Conservation (phyloP, 2,329 filamentous ascomycete species). For the Rutstroemia sp. region DNA sequence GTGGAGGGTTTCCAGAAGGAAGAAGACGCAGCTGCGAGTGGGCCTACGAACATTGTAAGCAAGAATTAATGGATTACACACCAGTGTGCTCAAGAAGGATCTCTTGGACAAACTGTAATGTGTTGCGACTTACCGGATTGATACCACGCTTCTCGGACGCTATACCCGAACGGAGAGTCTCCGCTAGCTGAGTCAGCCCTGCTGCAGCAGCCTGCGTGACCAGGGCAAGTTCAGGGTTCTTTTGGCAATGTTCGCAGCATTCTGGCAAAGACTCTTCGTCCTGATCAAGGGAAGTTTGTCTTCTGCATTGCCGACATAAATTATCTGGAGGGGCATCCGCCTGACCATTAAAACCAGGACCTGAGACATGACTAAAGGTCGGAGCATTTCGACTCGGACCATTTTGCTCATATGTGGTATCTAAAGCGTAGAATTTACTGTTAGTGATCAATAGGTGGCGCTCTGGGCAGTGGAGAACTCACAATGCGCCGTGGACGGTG, state of each 20-base stretch:
- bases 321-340: constrained; percentile 11
- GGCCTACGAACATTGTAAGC: constrained; percentile 6
- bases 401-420: constrained; percentile 13
- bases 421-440: constrained; percentile 9
- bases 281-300: constrained; percentile 14
- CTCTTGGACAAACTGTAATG: background rate
- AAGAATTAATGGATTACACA: background rate
- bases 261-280: constrained; percentile 11
- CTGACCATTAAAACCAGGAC: background rate
- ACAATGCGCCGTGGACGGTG: constrained; percentile 14
- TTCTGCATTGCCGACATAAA: constrained; percentile 22
- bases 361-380: constrained; percentile 3
- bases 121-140: constrained; percentile 21
- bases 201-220: constrained; percentile 21
- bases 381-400: constrained; percentile 10
- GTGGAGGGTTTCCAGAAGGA: constrained; percentile 18
- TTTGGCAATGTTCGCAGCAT: constrained; percentile 21
- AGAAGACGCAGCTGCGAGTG: constrained; percentile 10
- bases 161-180: constrained; percentile 24
- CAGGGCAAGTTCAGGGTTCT: constrained; percentile 18
- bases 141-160: constrained; percentile 20
- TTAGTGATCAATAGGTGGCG: constrained; percentile 12
- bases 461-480: constrained; percentile 9
- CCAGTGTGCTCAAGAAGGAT: background rate
- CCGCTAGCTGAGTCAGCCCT: constrained; percentile 25